Percentiles rank a stretch among this genome's conserved stretches.
These are phyloP conservation scores for Thielaviopsis musarum DNA, from an alignment of 2,329 filamentous ascomycete genomes.

Conservation along the genomic window DNA sequence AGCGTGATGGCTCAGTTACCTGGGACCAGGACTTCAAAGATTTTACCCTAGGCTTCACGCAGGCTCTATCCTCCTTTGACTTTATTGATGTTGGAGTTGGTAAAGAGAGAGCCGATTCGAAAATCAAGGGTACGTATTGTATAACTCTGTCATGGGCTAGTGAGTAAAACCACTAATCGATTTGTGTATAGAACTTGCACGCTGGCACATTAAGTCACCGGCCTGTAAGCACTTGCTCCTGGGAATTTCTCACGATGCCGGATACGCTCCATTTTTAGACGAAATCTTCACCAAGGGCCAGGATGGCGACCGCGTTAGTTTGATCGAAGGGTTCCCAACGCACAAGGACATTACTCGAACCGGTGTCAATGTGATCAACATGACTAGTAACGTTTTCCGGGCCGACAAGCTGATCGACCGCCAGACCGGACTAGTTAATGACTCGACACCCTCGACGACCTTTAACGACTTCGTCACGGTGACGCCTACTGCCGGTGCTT, in stretches of 20 bases:
- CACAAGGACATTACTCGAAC: conserved; percentile 30
- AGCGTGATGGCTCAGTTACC: conserved; percentile 29
- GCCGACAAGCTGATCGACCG: conserved; percentile 31
- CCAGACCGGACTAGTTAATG: background rate
- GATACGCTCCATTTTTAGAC: conserved; percentile 42
- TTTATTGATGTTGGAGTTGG: conserved; percentile 45
- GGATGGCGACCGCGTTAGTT: conserved; percentile 27
- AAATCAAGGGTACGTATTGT: conserved; percentile 35
- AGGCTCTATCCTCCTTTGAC: conserved; percentile 41
- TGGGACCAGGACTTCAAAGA: conserved; percentile 31
- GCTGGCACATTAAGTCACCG: conserved; percentile 40
- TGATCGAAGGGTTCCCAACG: conserved; percentile 36
- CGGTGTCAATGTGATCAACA: conserved; percentile 28
- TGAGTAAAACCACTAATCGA: background rate
- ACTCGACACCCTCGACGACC: background rate
- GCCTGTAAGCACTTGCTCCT: conserved; percentile 46
- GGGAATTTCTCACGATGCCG: conserved; percentile 44
- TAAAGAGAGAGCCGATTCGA: conserved; percentile 41
- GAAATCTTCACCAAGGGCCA: conserved; percentile 31
- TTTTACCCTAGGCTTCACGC: conserved; percentile 43
- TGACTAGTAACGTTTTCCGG: conserved; percentile 34
- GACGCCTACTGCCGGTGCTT: background rate
- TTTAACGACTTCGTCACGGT: background rate
- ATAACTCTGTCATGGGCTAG: background rate
- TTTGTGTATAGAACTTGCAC: conserved; percentile 26